phyloP scores from a whole-genome alignment of 2,329 filamentous ascomycete species.

The Trichoderma guizhouense region DNA sequence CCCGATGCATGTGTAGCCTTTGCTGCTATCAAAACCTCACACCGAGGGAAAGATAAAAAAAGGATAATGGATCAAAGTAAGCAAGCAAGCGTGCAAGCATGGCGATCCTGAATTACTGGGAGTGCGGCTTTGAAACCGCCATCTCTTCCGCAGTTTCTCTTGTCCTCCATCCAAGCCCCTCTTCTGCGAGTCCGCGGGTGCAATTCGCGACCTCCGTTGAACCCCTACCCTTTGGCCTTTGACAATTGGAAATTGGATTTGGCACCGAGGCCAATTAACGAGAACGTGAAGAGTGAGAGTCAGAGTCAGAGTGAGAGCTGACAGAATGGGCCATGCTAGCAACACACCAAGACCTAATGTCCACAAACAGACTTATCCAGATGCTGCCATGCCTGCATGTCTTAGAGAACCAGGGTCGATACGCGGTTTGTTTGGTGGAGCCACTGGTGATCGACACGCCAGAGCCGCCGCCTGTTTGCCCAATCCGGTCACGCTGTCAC shows the following conservation, averaged over 20 bases:
- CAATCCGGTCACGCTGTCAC: slow-evolving; percentile 18
- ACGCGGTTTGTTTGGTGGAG: slow-evolving; percentile 17
- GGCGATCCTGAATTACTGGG: neutral
- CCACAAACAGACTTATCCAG: neutral
- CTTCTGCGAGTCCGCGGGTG: neutral
- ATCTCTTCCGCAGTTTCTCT: neutral
- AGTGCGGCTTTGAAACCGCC: neutral
- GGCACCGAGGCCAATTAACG: neutral
- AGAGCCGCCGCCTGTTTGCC: slow-evolving; percentile 12
- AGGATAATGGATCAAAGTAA: neutral
- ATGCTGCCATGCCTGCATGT: slow-evolving; percentile 8
- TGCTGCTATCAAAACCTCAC: neutral
- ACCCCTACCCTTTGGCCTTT: neutral
- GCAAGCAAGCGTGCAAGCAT: neutral
- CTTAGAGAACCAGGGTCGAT: slow-evolving; percentile 2
- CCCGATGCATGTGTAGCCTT: neutral
- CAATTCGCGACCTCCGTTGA: neutral
- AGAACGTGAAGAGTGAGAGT: neutral
- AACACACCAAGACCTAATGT: neutral
- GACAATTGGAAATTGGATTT: neutral
- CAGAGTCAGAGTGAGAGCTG: neutral
- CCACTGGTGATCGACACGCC: slow-evolving; percentile 13
- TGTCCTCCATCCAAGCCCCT: neutral
- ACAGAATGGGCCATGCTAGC: neutral
- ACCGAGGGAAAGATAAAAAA: neutral